A percentile compares a stretch with the other conserved stretches of the same genome.
Conservation (phyloP, 805 yeast genomes). For the Candida koratica region DNA sequence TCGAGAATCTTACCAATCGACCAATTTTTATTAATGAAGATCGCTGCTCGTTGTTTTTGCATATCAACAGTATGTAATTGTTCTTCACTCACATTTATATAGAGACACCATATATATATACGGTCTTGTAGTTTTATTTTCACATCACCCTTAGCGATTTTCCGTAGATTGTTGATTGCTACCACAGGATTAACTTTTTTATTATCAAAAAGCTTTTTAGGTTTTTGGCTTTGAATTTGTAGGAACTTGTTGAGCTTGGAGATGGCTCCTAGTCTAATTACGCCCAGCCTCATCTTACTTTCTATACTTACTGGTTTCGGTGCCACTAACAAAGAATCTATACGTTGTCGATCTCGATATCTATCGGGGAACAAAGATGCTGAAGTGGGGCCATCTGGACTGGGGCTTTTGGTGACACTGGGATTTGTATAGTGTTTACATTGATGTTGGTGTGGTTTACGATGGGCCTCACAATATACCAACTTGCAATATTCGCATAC, state of each 20-base stretch:
- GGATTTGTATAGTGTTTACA: slow-evolving; percentile 22
- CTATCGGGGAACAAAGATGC: slow-evolving; percentile 52
- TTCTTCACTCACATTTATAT: slow-evolving; percentile 25
- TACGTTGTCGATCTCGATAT: slow-evolving; percentile 33
- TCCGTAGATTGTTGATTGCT: slow-evolving; percentile 33
- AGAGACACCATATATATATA: slow-evolving; percentile 47
- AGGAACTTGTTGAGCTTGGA: slow-evolving; percentile 26
- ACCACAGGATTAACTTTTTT: slow-evolving; percentile 15
- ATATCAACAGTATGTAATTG: slow-evolving; percentile 26
- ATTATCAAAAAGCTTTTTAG: background rate
- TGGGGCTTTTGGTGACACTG: slow-evolving; percentile 9
- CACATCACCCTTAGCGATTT: slow-evolving; percentile 50
- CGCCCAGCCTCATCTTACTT: slow-evolving; percentile 25
- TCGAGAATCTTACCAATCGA: slow-evolving; percentile 59
- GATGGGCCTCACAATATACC: slow-evolving; percentile 49
- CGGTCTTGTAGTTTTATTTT: slow-evolving; percentile 43
- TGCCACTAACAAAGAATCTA: slow-evolving; percentile 24
- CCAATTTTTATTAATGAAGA: slow-evolving; percentile 54
- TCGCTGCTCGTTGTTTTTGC: slow-evolving; percentile 26
- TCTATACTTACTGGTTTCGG: slow-evolving; percentile 26
- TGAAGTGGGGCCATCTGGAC: slow-evolving; percentile 24
- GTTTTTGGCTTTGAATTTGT: slow-evolving; percentile 20
- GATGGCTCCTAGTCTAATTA: slow-evolving; percentile 24
- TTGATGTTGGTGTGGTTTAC: slow-evolving; percentile 31
- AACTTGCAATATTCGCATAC: slow-evolving; percentile 46